Evolutionary conservation across 225 moss, liverwort and hornwort species (phyloP).

Genomic region (Anthoceros angustus): DNA sequence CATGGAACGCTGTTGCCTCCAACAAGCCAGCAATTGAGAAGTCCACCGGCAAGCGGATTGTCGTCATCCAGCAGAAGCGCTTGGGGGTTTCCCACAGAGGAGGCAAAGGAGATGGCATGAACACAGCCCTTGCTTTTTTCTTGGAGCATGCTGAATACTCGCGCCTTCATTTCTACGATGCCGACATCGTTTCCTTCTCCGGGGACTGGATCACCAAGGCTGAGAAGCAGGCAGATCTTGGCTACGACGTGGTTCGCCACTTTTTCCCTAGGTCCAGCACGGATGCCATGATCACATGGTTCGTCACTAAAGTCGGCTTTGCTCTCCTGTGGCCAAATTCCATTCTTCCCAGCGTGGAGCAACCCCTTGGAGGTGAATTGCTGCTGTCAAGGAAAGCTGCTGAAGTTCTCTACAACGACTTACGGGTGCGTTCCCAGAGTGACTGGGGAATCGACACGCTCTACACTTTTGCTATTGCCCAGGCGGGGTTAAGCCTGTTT

Average conservation of each 20-base stretch:
- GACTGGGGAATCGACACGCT: constrained; percentile 38
- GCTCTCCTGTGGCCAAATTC: constrained; percentile 32
- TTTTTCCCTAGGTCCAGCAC: constrained; percentile 34
- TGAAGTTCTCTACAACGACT: constrained; percentile 18
- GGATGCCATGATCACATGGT: constrained; percentile 43
- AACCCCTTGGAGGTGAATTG: constrained; percentile 32
- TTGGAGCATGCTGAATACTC: constrained; percentile 18
- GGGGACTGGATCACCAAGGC: constrained; percentile 35
- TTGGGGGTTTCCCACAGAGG: constrained; percentile 15
- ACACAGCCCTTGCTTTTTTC: constrained; percentile 26
- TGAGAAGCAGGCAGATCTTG: constrained; percentile 27
- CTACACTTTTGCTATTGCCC: constrained; percentile 26
- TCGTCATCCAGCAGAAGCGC: constrained; percentile 20
- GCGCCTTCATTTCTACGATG: constrained; percentile 32
- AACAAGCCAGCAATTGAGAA: constrained; percentile 14
- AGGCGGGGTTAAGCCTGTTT: constrained; percentile 20
- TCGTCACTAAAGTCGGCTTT: constrained; percentile 30
- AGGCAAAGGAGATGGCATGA: constrained; percentile 45
- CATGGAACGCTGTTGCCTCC: constrained; percentile 28
- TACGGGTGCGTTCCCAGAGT: constrained; percentile 28
- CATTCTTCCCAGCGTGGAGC: constrained; percentile 24
- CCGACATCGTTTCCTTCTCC: constrained; percentile 30
- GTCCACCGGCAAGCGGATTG: constrained; percentile 14
- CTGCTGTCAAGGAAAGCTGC: constrained; percentile 22
- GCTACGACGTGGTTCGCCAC: constrained; percentile 32